These are phyloP conservation scores for Calonectria crousiana DNA, from an alignment of 2,329 filamentous ascomycete genomes.

Conservation along the genomic window DNA sequence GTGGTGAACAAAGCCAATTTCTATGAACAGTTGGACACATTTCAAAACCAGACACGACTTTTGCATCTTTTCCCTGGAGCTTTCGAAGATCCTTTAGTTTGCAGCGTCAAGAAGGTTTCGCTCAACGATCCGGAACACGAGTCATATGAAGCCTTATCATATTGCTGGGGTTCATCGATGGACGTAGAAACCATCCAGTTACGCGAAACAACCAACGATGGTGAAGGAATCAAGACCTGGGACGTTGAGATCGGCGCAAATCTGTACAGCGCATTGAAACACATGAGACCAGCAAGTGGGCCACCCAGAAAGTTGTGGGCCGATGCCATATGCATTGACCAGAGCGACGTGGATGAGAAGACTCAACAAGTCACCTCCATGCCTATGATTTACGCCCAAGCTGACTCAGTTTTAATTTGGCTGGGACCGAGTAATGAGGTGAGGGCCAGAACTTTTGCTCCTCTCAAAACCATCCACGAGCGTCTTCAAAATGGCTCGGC, in stretches of 20 bases:
- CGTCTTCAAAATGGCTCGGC: neutral
- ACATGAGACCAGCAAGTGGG: neutral
- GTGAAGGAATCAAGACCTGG: neutral
- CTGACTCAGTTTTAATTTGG: neutral
- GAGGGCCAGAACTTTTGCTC: neutral
- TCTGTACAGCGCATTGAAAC: neutral
- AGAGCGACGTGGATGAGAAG: neutral
- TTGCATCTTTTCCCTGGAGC: neutral
- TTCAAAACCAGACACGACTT: neutral
- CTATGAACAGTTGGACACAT: neutral
- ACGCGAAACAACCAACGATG: neutral
- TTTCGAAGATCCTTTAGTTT: neutral
- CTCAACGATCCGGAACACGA: neutral
- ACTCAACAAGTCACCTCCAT: neutral
- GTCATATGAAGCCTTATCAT: slow-evolving; percentile 3
- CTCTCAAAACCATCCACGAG: neutral
- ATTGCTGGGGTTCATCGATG: neutral
- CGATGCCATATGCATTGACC: slow-evolving; percentile 1
- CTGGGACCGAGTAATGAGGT: neutral
- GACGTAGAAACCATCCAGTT: neutral
- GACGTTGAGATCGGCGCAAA: neutral
- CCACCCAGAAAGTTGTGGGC: neutral
- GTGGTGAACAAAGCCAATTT: neutral
- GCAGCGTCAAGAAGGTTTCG: neutral
- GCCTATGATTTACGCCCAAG: neutral